Base-by-base conservation (phyloP, 129 eudicot species). In the Chrysanthemum seticuspe region DNA sequence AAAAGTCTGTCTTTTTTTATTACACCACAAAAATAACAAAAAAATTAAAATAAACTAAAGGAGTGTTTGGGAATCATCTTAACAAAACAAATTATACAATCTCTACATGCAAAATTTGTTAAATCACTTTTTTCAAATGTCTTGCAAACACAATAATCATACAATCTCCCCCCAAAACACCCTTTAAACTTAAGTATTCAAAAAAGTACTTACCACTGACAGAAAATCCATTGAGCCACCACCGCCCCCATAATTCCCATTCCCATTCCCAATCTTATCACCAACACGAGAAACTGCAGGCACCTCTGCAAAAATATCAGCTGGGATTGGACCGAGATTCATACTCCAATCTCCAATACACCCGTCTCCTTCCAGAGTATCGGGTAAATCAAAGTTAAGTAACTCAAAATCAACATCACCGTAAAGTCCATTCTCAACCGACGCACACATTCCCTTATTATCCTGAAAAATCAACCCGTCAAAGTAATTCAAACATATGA, bases 291-390 rank as follows among this genome's bases (percentile, higher is more conserved):
- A 10, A 14, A 74, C 66, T n/a, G 79, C 79, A n/a, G 79, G 85
- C 53, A 70, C 73, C 49, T 72, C 75, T n/a, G 19, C 18, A 10
- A 79, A 64, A 31, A 83, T 71, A 16, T 77, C 87, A 0, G 86
- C 40, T 3, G 96, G 88, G 36, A 85, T 81, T 15, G 91, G 91
- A 68, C 96, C 96, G 13, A 88, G 80, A 18, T 81, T 64, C 11
- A 68, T 71, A 73, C 82, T 88, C 91, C 85, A 88, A 67, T 81
- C 91, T 10, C 75, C 89, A 13, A 6, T 76, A 82, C 72, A 74
- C 48, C 53, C 80, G 66, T 83, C 95, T 34, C 67, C 85, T 64
- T 88, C 95, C 72, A 85, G 57, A 76, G 85, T 85, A 64, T 78
- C 80, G 3, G 90, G 86, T 52, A 79, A 83, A 74, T 88, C 88